Base-by-base conservation (phyloP, 352 stramenopile species). In the Globisporangium camurandrum region DNA sequence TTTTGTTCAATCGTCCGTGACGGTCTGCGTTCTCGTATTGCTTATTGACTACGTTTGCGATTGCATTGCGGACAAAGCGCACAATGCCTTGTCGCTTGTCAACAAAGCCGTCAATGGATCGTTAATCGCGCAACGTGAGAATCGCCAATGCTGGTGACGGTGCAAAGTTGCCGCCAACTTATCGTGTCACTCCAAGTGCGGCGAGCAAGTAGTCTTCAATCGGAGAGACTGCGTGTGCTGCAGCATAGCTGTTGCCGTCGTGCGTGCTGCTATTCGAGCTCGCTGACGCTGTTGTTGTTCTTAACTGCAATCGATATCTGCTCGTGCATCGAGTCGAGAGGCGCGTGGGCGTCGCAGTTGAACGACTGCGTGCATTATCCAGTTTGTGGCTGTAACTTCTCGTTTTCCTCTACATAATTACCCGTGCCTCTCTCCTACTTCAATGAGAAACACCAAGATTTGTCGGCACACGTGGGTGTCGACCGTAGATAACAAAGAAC, bases 1-100 rank as follows among this genome's bases (percentile, higher is more conserved):
- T 84, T 19, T 82, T 48, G 48, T 72, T 87, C 23, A 83, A 46
- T 3, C 74, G 66, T 30, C 64, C 58, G 34, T 51, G 4, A 19
- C 57, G 49, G 11, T 34, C 5, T 22, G 49, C 47, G 3, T 43
- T 12, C 1, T 40, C 24, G 20, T 68, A 53, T 6, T 61, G 33
- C 11, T 61, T 17, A 19, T 53, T 44, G 51, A 34, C 39, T 14
- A 30, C 52, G 7, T 19, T 24, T 5, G 30, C 30, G 38, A 24
- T 4, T 44, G 59, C 27, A 75, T 80, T 12, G 42, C 57, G 30
- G 6, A 34, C 30, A 34, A 34, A 34, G 30, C 30, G 30, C 11
- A 34, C 11, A 11, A 34, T 34, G 11, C 30, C 30, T 34, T 34
- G 30, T 34, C 30, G 6, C 11, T 11, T 34, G 6, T 34, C 30